These are phyloP conservation scores for Trichoderma guizhouense DNA, from an alignment of 2,329 filamentous ascomycete genomes.

Conservation along the genomic window DNA sequence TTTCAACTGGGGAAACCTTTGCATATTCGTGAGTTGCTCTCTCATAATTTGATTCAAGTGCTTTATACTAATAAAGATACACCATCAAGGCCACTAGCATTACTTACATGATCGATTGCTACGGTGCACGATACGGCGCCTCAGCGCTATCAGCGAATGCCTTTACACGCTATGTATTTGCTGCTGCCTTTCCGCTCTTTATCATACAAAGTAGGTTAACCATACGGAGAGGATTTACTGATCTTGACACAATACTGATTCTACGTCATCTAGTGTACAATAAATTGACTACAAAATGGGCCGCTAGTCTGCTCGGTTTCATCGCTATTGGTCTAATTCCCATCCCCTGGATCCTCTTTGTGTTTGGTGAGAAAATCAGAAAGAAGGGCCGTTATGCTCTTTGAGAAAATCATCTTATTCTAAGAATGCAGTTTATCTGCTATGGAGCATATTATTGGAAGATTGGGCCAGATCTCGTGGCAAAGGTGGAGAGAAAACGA, in stretches of 20 bases:
- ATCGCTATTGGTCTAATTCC: slow-evolving; percentile 20
- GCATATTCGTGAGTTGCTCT: slow-evolving; percentile 13
- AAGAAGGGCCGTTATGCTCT: not conserved
- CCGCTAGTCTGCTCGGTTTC: slow-evolving; percentile 24
- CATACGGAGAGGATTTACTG: too few species aligned
- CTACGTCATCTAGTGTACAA: slow-evolving; percentile 19
- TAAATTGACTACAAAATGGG: slow-evolving; percentile 18
- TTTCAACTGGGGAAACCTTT: slow-evolving; percentile 19
- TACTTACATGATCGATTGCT: slow-evolving; percentile 23
- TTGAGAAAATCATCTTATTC: not conserved
- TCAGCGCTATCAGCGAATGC: slow-evolving; percentile 40
- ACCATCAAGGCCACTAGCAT: slow-evolving; percentile 11
- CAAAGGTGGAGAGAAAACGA: not conserved
- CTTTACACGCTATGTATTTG: slow-evolving; percentile 40
- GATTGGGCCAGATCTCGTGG: not conserved
- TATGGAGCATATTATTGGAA: not conserved
- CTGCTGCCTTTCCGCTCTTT: slow-evolving; percentile 44
- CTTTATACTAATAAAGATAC: not conserved
- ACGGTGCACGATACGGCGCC: slow-evolving; percentile 18
- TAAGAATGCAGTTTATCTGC: not conserved
- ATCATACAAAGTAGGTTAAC: slow-evolving; percentile 27
- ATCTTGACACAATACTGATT: not conserved
- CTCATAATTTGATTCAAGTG: not conserved
- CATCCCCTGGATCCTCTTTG: slow-evolving; percentile 23
- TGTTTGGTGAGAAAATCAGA: slow-evolving; percentile 11